Conservation (phyloP, 441 rosid species). For the Adansonia gregorii region DNA sequence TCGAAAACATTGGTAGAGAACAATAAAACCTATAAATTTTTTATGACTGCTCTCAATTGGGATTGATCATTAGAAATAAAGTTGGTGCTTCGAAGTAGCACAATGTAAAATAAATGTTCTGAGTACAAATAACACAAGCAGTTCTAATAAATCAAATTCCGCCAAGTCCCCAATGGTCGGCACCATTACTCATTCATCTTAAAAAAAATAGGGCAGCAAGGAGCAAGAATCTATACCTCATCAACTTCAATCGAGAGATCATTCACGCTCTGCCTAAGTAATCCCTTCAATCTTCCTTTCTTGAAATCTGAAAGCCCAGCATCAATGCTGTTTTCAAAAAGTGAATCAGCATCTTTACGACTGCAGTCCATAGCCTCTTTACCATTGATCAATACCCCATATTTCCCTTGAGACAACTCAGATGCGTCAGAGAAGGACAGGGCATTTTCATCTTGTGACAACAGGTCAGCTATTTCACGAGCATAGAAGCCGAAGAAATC, state of each 20-base stretch:
- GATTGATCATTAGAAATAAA: not conserved
- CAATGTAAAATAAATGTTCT: not conserved
- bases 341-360: slow-evolving; percentile 25
- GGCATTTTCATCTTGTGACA: slow-evolving; percentile 42
- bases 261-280: slow-evolving; percentile 44
- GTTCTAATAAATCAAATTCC: not conserved
- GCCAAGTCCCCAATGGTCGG: not conserved
- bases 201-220: not conserved
- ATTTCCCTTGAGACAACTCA: slow-evolving; percentile 21
- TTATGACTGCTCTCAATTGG: not conserved
- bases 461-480: slow-evolving; percentile 38
- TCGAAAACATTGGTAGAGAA: slow-evolving; percentile 9
- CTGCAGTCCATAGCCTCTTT: slow-evolving; percentile 14
- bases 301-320: slow-evolving; percentile 45
- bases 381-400: slow-evolving; percentile 6
- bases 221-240: slow-evolving; percentile 42
- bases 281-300: slow-evolving; percentile 42
- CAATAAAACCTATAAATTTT: not conserved
- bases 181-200: not conserved
- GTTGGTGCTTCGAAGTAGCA: not conserved
- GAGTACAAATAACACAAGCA: not conserved
- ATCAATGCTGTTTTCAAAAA: slow-evolving; percentile 38
- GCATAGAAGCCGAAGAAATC: slow-evolving; percentile 53
- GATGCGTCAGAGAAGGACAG: slow-evolving; percentile 26
- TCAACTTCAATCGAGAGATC: slow-evolving; percentile 50